Base-by-base conservation (phyloP, 768 basidiomycete species). In the Cyclocybe aegerita region DNA sequence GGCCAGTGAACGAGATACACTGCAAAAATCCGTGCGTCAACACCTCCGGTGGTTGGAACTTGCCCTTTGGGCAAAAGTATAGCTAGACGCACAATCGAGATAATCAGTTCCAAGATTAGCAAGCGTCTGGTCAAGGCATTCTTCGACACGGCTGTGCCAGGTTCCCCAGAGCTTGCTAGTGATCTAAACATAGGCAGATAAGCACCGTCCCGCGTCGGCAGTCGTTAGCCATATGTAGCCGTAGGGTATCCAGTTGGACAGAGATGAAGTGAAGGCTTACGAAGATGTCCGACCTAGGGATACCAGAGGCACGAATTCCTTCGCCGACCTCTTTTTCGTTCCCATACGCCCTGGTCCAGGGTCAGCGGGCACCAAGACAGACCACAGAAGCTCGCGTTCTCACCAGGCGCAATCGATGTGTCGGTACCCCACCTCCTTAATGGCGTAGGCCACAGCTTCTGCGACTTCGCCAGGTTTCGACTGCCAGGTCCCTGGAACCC, bases 261-360 rank as follows among this genome's bases (percentile, higher is more conserved):
- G 36, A 36, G 37, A 43, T 40, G 33, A 41, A 7, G 33, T 17
- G 7, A 32, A 16, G 29, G 65, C 75, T 61, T 53, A 76, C 76
- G 50, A 75, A 78, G 35, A 76, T 62, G 56, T 94, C 86, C 11
- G 80, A 78, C 56, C 93, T 78, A 23, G 86, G 83, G 16, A 93
- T 77, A 29, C 90, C 93, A 50, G 85, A 86, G 32, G 77, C 80
- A 55, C 77, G 82, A 62, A 95, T 82, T 9, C 90, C 93, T 53
- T 84, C 78, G 5, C 91, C 93, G 11, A 94, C 91, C 55, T 89
- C 85, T 60, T 83, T 81, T 65, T 93, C 90, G 62, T 93, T 93
- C 48, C 78, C 78, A 60, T 88, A 87, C 37, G 48, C 71, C 76
- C 85, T 83, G 71, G 14, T 38, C 40, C 54, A 62, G 61, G 61